Conservation (phyloP, 2,329 filamentous ascomycete genomes). For the Gaeumannomyces sp. region DNA sequence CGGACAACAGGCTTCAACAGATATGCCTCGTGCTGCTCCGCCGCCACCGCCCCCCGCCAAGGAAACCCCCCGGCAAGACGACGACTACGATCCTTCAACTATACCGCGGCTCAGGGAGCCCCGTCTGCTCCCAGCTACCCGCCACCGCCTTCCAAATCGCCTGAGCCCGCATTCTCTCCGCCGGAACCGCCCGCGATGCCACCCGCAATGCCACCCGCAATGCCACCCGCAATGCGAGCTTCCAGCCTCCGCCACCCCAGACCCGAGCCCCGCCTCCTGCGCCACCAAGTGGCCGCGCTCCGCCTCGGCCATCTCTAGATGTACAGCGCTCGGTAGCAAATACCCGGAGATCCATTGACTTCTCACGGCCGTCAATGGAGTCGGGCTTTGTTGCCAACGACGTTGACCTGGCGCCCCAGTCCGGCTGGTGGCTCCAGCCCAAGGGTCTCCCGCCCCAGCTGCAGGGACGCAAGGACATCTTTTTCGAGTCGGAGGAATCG, state of each 20-base stretch:
- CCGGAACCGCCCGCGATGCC: slow-evolving; percentile 33
- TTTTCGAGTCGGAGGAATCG: slow-evolving; percentile 76
- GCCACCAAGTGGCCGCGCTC: slow-evolving; percentile 27
- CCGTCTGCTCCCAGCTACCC: slow-evolving; percentile 22
- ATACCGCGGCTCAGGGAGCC: slow-evolving; percentile 30
- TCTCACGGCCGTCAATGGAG: slow-evolving; percentile 66
- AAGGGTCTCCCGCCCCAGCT: slow-evolving; percentile 75
- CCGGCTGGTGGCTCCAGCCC: slow-evolving; percentile 82
- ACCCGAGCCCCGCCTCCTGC: slow-evolving; percentile 38
- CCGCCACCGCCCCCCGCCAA: slow-evolving; percentile 55
- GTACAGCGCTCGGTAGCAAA: slow-evolving; percentile 42
- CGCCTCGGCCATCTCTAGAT: slow-evolving; percentile 58
- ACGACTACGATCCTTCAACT: slow-evolving; percentile 65
- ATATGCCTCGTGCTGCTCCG: slow-evolving; percentile 64
- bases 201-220: slow-evolving; percentile 29
- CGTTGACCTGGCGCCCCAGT: slow-evolving; percentile 67
- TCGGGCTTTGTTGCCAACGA: slow-evolving; percentile 84
- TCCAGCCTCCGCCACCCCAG: slow-evolving; percentile 36
- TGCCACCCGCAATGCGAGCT: slow-evolving; percentile 12
- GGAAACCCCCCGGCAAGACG: slow-evolving; percentile 37
- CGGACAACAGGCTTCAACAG: slow-evolving; percentile 55
- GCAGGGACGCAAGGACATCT: slow-evolving; percentile 75
- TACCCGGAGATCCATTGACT: slow-evolving; percentile 64
- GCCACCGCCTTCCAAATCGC: slow-evolving; percentile 27
- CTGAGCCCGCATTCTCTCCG: slow-evolving; percentile 42